phyloP scores from a whole-genome alignment of 176 grass and related monocot genomes.

The Lolium perenne region DNA sequence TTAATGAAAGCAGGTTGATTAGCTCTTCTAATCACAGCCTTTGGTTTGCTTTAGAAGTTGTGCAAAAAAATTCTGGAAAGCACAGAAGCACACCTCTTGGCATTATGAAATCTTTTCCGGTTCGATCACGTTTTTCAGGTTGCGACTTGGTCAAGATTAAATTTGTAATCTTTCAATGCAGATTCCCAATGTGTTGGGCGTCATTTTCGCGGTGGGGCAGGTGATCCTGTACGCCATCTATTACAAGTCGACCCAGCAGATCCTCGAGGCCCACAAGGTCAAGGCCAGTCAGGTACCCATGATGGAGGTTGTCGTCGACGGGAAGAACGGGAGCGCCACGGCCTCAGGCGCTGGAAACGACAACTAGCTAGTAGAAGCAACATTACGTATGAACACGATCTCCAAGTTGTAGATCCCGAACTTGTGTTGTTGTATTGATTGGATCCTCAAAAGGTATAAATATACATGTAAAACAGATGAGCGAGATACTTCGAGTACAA shows the following conservation, averaged over 20 bases:
- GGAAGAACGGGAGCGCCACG: constrained; percentile 33
- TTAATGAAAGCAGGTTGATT: too few species aligned
- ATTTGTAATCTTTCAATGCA: constrained; percentile 4
- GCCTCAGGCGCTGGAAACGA: neutral
- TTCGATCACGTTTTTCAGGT: neutral
- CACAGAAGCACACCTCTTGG: too few species aligned
- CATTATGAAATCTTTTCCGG: too few species aligned
- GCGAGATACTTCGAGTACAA: too few species aligned
- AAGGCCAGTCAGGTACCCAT: constrained; percentile 63
- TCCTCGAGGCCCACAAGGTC: constrained; percentile 63
- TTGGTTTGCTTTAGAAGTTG: too few species aligned
- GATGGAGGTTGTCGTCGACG: constrained; percentile 69
- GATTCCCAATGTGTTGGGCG: constrained; percentile 87
- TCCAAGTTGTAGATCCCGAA: neutral
- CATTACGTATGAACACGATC: neutral
- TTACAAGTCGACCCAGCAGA: constrained; percentile 86
- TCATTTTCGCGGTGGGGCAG: constrained; percentile 70
- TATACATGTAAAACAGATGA: too few species aligned
- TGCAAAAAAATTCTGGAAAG: too few species aligned
- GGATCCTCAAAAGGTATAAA: too few species aligned
- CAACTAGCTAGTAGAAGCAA: constrained; percentile 33
- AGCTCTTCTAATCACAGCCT: too few species aligned
- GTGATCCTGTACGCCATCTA: constrained; percentile 80
- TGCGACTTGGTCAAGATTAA: neutral
- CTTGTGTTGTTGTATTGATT: too few species aligned